Conservation (phyloP, 2,329 filamentous ascomycete genomes). For the Grosmannia serpens region DNA sequence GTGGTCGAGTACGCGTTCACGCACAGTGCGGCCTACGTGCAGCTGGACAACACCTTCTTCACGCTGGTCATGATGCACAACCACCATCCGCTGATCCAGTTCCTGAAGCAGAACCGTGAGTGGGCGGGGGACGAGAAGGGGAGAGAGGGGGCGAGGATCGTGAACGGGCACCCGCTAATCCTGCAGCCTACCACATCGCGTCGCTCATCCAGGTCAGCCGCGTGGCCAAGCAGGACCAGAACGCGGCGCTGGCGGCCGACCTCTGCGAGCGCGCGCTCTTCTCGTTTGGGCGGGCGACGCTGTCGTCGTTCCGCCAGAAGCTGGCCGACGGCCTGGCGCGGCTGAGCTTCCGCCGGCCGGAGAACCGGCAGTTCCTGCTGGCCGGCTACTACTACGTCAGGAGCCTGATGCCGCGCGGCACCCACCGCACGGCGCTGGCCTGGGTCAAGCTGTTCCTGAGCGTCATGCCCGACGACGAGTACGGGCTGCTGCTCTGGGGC, state of each 20-base stretch:
- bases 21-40: conserved; percentile 64
- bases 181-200: conserved; percentile 72
- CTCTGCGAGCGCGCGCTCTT: conserved; percentile 86
- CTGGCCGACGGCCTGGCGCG: conserved; percentile 69
- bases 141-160: too few species aligned
- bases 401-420: conserved; percentile 80
- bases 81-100: conserved; percentile 67
- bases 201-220: conserved; percentile 89
- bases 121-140: conserved; percentile 3
- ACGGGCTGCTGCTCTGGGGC: conserved; percentile 67
- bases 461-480: conserved; percentile 68
- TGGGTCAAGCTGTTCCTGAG: conserved; percentile 81
- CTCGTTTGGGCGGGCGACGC: conserved; percentile 78
- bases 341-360: conserved; percentile 67
- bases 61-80: conserved; percentile 72
- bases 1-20: conserved; percentile 65
- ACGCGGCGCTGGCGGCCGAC: conserved; percentile 75
- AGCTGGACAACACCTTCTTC: conserved; percentile 66
- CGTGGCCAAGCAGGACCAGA: conserved; percentile 79
- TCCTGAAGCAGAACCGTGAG: conserved; percentile 55
- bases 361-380: conserved; percentile 89
- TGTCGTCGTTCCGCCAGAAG: conserved; percentile 68
- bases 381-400: conserved; percentile 81
- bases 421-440: conserved; percentile 83
- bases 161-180: too few species aligned